These are phyloP conservation scores for Fusarium sambucinum DNA, from an alignment of 2,329 filamentous ascomycete species.

Conservation along the genomic window DNA sequence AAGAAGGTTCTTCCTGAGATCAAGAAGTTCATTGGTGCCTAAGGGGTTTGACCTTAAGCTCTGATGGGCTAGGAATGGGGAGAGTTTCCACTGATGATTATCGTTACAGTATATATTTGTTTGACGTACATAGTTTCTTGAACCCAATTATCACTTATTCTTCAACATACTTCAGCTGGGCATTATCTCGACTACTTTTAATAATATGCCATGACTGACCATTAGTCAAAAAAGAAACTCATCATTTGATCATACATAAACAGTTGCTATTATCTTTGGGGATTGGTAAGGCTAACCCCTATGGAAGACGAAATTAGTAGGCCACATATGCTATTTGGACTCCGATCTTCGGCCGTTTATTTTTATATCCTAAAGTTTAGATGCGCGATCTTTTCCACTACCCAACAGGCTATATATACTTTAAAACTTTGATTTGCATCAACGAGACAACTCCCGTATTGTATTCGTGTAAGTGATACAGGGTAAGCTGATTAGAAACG, in stretches of 20 bases:
- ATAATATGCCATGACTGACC: too few relatives aligned
- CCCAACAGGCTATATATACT: not conserved
- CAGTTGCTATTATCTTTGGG: too few relatives aligned
- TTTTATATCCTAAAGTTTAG: too few relatives aligned
- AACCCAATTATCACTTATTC: not conserved
- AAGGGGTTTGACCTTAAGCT: not conserved
- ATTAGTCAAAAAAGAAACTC: not conserved
- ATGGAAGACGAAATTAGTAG: too few relatives aligned
- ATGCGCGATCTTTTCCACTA: too few relatives aligned
- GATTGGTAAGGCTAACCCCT: too few relatives aligned
- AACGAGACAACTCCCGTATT: not conserved
- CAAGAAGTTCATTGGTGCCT: slow-evolving; percentile 41
- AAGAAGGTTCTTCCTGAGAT: slow-evolving; percentile 40
- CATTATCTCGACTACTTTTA: too few relatives aligned
- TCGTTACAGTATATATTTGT: slow-evolving; percentile 35
- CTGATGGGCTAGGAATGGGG: not conserved
- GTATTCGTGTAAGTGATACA: slow-evolving; percentile 33
- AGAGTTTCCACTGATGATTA: not conserved
- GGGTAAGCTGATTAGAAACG: slow-evolving; percentile 21
- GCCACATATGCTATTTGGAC: too few relatives aligned
- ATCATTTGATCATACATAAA: not conserved
- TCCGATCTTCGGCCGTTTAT: too few relatives aligned
- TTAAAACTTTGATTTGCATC: not conserved
- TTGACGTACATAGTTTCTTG: slow-evolving; percentile 29
- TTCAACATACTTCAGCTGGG: too few relatives aligned